A percentile compares a stretch with the other conserved stretches of the same genome.
These are phyloP conservation scores for Macrocybe gigantea DNA, from an alignment of 768 basidiomycete genomes.

Conservation along the genomic window DNA sequence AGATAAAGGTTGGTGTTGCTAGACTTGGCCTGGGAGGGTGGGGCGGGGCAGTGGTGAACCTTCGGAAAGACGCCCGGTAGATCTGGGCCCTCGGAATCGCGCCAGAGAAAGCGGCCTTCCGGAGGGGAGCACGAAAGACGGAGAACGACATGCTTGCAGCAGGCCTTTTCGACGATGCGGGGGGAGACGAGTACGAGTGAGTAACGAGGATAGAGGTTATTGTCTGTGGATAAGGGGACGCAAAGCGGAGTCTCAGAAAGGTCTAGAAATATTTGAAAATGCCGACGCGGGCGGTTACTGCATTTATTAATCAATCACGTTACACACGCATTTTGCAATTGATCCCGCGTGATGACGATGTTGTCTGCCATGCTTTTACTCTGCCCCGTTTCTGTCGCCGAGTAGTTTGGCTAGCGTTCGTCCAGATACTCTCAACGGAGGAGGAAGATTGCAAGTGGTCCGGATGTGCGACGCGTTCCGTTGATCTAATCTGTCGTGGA, in stretches of 20 bases:
- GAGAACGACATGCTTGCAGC: conserved; percentile 49
- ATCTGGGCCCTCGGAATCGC: conserved; percentile 20
- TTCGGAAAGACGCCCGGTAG: conserved; percentile 42
- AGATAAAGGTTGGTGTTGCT: conserved; percentile 54
- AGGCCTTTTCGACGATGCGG: background rate
- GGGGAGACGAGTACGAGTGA: background rate
- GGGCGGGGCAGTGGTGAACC: conserved; percentile 51
- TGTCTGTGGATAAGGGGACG: no score
- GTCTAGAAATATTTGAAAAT: conserved; percentile 9
- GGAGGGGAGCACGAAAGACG: conserved; percentile 44
- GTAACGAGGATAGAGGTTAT: background rate
- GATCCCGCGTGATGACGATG: conserved; percentile 6
- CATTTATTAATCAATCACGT: conserved; percentile 17
- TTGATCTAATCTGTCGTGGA: no score
- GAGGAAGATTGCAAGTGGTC: background rate
- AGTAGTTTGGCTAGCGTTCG: background rate
- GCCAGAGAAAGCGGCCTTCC: conserved; percentile 34
- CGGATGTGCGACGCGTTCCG: no score
- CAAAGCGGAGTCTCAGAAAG: background rate
- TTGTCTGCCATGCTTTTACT: conserved; percentile 2
- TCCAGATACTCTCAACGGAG: background rate
- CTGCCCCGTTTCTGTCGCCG: background rate
- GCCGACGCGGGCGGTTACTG: conserved; percentile 4
- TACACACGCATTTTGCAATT: background rate
- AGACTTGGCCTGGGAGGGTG: conserved; percentile 41